phyloP scores from a whole-genome alignment of 2,329 filamentous ascomycete genomes.

The Drechslera avenae region DNA sequence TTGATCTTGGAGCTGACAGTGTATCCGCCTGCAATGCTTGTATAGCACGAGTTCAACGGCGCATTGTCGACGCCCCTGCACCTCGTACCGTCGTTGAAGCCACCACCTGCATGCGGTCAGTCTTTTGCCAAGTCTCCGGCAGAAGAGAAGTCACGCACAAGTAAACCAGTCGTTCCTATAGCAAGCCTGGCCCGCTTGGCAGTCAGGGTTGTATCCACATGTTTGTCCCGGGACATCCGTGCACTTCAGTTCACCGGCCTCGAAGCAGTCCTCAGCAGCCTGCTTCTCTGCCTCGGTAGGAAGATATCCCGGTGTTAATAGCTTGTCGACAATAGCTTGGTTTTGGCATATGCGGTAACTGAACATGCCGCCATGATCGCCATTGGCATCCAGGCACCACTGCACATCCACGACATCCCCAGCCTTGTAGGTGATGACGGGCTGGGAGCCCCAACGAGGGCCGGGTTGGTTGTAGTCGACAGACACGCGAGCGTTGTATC shows the following conservation, averaged over 20 bases:
- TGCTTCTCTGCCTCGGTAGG: slow-evolving; percentile 44
- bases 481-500: slow-evolving; percentile 44
- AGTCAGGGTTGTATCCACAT: slow-evolving; percentile 40
- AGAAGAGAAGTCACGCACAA: slow-evolving; percentile 13
- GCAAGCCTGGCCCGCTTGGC: slow-evolving; percentile 35
- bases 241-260: slow-evolving; percentile 34
- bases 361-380: slow-evolving; percentile 46
- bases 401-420: slow-evolving; percentile 41
- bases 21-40: slow-evolving; percentile 43
- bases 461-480: slow-evolving; percentile 45
- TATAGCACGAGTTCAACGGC: slow-evolving; percentile 41
- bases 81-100: slow-evolving; percentile 33
- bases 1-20: slow-evolving; percentile 42
- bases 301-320: slow-evolving; percentile 37
- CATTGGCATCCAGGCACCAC: slow-evolving; percentile 44
- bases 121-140: accelerated
- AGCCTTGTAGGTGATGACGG: slow-evolving; percentile 37
- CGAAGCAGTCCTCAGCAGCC: slow-evolving; percentile 41
- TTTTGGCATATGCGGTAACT: slow-evolving; percentile 43
- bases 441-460: slow-evolving; percentile 34
- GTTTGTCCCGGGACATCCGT: slow-evolving; percentile 40
- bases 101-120: slow-evolving; percentile 19
- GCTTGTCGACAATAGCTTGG: slow-evolving; percentile 39
- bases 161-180: slow-evolving; percentile 46
- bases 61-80: slow-evolving; percentile 42